Base-by-base conservation (phyloP, 2,329 filamentous ascomycete species). In the Lomentospora prolificans region DNA sequence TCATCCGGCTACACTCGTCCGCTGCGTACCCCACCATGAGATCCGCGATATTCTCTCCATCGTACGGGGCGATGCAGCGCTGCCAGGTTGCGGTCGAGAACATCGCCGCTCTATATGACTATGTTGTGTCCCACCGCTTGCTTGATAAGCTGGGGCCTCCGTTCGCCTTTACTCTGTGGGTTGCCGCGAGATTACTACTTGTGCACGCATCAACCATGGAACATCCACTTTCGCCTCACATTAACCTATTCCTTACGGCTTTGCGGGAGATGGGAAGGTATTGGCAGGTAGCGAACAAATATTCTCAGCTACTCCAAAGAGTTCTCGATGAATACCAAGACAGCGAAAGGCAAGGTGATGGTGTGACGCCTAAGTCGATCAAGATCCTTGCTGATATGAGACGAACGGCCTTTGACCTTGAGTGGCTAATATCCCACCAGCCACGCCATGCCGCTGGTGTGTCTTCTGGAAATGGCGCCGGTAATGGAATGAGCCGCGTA, bases 141-240 rank as follows among this genome's bases (percentile, higher is more conserved):
- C 76, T 96, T 19, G 78, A 83, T 52, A 90, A 90, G 66, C 81
- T 96, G 14, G 91, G 91, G 0, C 90, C 90, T 0, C 90, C 90
- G 0, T 96, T 96, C 66, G 90, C 90, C 3, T 96, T 96, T 66
- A 90, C 89, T 0, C 76, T 96, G 1, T 96, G 91, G 91, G 91
- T 96, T 14, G 90, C 89, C 3, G 90, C 91, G 4, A 85, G 91
- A 3, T 77, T 96, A 3, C 76, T 95, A 4, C 83, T 96, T 7
- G 91, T 96, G 2, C 90, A 96, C 67, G 90, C 90, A 25, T 94
- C 89, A 6, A 95, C 90, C 0, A 90, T 95, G 56, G 89, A 94
- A 61, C 87, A 88, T 67, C 88, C 87, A 59, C 77, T 95, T 36
- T 88, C 87, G 57, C 83, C 87, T 1, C 87, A 90, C 59, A 89